Conservation (phyloP, 2,329 filamentous ascomycete species). For the Diplodia corticola region DNA sequence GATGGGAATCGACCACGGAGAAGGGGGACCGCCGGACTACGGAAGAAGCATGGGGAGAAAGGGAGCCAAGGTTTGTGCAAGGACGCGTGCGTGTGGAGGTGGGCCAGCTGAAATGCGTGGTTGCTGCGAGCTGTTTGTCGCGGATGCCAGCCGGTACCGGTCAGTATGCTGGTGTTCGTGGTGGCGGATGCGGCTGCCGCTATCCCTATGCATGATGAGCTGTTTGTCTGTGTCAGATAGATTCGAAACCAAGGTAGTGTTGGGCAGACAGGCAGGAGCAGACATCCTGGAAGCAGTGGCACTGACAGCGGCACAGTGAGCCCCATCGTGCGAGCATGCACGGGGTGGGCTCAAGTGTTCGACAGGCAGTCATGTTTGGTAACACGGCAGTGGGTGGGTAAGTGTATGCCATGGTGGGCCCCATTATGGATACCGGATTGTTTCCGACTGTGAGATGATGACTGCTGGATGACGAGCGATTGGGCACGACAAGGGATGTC, state of each 20-base stretch:
- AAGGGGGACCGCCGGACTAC: not conserved
- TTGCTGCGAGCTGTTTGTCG: not conserved
- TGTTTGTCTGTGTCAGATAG: constrained; percentile 15
- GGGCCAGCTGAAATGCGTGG: not conserved
- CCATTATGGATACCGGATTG: not conserved
- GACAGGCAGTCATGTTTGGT: not conserved
- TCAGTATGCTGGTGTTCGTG: not conserved
- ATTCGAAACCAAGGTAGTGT: constrained; percentile 3
- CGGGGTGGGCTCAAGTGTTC: not conserved
- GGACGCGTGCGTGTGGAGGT: not conserved
- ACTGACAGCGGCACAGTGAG: not conserved
- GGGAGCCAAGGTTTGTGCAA: not conserved
- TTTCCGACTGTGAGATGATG: not conserved
- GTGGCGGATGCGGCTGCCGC: constrained; percentile 3
- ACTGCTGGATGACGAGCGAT: not conserved
- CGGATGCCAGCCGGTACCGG: not conserved
- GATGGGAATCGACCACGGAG: not conserved
- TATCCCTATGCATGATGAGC: constrained; percentile 12
- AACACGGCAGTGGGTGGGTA: not conserved
- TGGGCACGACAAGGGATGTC: not conserved
- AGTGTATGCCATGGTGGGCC: not conserved
- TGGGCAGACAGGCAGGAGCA: not conserved
- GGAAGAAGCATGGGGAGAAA: not conserved
- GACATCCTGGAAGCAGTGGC: not conserved
- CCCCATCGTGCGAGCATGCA: constrained; percentile 9